Percentiles rank a stretch among this genome's conserved stretches.
Conservation (phyloP, 177 flowering plant species). For the Vitis hybrid region DNA sequence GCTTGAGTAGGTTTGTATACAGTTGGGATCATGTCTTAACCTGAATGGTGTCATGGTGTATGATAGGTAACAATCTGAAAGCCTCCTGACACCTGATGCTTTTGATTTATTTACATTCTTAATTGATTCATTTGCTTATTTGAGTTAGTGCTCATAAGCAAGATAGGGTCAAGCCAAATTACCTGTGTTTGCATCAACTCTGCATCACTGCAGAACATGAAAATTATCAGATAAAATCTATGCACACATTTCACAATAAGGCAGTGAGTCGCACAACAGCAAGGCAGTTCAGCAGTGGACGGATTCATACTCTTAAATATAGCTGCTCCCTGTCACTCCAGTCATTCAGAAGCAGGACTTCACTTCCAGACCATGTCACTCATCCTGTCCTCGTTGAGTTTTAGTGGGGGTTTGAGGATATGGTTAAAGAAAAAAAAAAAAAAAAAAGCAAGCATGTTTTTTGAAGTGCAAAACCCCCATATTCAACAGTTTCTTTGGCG, state of each 20-base stretch:
- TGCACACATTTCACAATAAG: not conserved
- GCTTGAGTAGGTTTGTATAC: too few relatives aligned
- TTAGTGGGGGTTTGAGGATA: slow-evolving; percentile 30
- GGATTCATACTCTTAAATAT: not conserved
- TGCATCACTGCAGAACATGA: not conserved
- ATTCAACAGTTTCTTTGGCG: slow-evolving; percentile 88
- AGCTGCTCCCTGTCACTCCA: not conserved
- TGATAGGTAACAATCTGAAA: too few relatives aligned
- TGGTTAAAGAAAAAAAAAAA: slow-evolving; percentile 20
- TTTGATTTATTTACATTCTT: not conserved
- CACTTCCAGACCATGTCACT: not conserved
- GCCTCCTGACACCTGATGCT: too few relatives aligned
- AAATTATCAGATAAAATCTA: not conserved
- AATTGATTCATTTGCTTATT: not conserved
- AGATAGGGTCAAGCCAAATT: not conserved
- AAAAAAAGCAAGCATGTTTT: slow-evolving; percentile 9
- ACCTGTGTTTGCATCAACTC: not conserved
- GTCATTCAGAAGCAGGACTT: not conserved
- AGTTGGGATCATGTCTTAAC: too few relatives aligned
- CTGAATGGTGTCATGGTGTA: too few relatives aligned
- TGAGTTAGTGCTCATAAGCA: not conserved
- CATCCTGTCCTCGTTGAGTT: slow-evolving; percentile 23
- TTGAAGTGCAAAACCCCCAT: slow-evolving; percentile 47
- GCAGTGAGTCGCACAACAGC: not conserved
- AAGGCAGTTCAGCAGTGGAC: not conserved